Percentiles rank a stretch among this genome's conserved stretches.
phyloP scores from a whole-genome alignment of 1,139 yeast species.

The Suhomyces kunorum region DNA sequence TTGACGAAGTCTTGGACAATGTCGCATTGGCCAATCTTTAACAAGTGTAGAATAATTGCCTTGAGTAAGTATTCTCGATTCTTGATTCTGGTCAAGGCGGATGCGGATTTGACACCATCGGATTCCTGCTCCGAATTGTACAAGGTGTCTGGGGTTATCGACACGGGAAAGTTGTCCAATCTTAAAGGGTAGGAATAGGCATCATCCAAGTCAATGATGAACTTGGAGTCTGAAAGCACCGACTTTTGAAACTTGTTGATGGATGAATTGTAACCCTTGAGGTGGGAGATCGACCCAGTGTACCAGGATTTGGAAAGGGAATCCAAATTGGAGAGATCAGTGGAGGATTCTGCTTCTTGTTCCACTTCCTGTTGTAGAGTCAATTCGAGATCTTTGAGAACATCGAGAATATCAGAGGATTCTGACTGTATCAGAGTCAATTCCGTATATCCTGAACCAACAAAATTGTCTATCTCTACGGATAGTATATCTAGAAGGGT shows the following conservation, averaged over 20 bases:
- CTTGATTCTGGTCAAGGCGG: conserved; percentile 14
- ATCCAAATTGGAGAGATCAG: conserved; percentile 12
- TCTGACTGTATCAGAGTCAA: conserved; percentile 25
- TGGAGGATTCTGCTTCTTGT: conserved; percentile 9
- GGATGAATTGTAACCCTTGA: conserved; percentile 42
- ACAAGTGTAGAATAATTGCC: conserved; percentile 42
- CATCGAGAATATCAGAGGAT: conserved; percentile 28
- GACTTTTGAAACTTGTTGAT: conserved; percentile 41
- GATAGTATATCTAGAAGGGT: conserved; percentile 33
- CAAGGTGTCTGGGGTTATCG: conserved; percentile 3
- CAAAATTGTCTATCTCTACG: conserved; percentile 29
- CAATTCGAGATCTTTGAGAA: conserved; percentile 32
- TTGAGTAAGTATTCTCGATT: conserved; percentile 41
- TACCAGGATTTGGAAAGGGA: conserved; percentile 33
- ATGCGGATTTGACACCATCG: neutral
- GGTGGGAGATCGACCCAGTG: conserved; percentile 32
- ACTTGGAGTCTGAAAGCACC: conserved; percentile 33
- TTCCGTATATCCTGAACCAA: conserved; percentile 26
- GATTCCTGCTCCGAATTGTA: neutral
- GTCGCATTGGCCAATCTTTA: conserved; percentile 46
- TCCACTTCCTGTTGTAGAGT: conserved; percentile 24
- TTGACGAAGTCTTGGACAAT: conserved; percentile 35
- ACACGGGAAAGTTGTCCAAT: conserved; percentile 34
- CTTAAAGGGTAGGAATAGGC: conserved; percentile 46
- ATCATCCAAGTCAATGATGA: conserved; percentile 40